Evolutionary conservation across 495 filamentous ascomycete genomes (phyloP), one percentile per base, ranked within the genome.

Genomic region (Copromyces sp.): DNA sequence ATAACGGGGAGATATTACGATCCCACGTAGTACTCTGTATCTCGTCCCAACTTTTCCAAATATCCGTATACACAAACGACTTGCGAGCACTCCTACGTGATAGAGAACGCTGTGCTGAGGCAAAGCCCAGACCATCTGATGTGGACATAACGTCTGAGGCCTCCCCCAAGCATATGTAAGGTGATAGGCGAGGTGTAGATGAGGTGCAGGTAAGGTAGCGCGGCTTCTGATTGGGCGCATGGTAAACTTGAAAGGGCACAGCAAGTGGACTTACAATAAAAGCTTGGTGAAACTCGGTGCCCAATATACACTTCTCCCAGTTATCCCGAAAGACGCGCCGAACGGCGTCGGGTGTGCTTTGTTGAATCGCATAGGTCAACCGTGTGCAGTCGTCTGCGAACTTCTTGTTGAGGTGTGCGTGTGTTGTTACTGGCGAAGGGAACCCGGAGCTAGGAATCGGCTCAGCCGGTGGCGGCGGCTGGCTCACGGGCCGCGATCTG

Each of bases 291-390:
- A 85, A 86, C 65, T 86, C 84, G 69, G 82, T 83, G 20, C 84
- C 84, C n/a, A 85, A 72, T n/a, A 86, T 72, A 45, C 81, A 84
- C 70, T 84, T 85, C 68, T 84, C 79, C 84, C 84, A 86, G 71
- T 84, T 81, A 61, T 86, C 83, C 9, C 84, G 80, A 9, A 86
- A 73, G 20, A 81, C 76, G 71, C 82, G 80, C 38, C 84, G 80
- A 9, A 85, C 84, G 4, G 83, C 81, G 73, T 83, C 80, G 20
- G 84, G 80, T 9, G 82, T 70, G 70, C 82, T 81, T 71, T 83
- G 81, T 35, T 81, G 78, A 41, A 85, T 75, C 59, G 79, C 80
- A 76, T 79, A 83, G 16, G 78, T 81, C 35, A 86, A 75, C 68
- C 83, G 80, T 14, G 80, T 82, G 69, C 80, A 73, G 71, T 86